Percentiles rank a stretch among this genome's conserved stretches.
phyloP scores from a whole-genome alignment of 805 yeast genomes.

The Nematodospora valgi region DNA sequence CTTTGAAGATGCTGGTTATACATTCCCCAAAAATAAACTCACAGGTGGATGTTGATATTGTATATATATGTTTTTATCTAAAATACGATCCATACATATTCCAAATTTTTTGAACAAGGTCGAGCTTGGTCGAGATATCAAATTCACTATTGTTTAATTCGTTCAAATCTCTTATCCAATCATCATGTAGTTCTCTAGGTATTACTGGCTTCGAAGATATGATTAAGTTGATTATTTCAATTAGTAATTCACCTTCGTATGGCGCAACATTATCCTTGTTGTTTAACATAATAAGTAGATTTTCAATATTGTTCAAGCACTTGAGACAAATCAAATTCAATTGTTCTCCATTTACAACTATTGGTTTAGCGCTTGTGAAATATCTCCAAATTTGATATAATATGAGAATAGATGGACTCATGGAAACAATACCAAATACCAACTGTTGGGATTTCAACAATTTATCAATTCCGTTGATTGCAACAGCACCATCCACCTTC shows the following conservation, averaged over 20 bases:
- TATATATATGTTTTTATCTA: constrained; percentile 10
- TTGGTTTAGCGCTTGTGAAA: constrained; percentile 26
- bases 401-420: constrained; percentile 71
- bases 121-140: constrained; percentile 37
- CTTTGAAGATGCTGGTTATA: constrained; percentile 75
- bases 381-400: constrained; percentile 46
- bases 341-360: constrained; percentile 28
- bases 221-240: constrained; percentile 62
- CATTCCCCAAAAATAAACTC: constrained; percentile 36
- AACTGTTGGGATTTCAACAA: constrained; percentile 86
- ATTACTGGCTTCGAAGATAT: constrained; percentile 45
- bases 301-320: constrained; percentile 57
- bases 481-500: constrained; percentile 91
- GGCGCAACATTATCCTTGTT: constrained; percentile 13
- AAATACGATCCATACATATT: constrained; percentile 50
- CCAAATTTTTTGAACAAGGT: constrained; percentile 57
- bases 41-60: constrained; percentile 15
- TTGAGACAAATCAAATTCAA: constrained; percentile 35
- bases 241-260: constrained; percentile 58
- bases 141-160: constrained; percentile 48
- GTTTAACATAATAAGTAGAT: constrained; percentile 34
- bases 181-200: constrained; percentile 46
- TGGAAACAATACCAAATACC: constrained; percentile 89
- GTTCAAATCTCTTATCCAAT: constrained; percentile 63
- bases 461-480: constrained; percentile 87